These are phyloP conservation scores for Daldinia decipiens DNA, from an alignment of 495 filamentous ascomycete genomes.

Conservation along the genomic window DNA sequence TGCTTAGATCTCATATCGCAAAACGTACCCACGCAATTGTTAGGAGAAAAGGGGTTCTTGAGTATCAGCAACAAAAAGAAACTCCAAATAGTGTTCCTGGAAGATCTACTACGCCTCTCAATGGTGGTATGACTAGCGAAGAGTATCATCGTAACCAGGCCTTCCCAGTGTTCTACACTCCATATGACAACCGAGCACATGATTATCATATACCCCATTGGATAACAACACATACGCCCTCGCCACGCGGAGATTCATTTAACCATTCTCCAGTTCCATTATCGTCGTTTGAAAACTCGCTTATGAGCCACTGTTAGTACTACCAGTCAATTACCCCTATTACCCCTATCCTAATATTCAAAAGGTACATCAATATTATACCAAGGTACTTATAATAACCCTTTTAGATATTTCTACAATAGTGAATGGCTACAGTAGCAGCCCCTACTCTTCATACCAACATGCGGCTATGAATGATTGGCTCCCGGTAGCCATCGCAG, in stretches of 20 bases:
- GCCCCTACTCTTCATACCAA: background rate
- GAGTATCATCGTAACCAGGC: background rate
- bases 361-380: background rate
- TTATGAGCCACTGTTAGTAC: constrained; percentile 12
- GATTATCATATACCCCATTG: background rate
- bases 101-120: background rate
- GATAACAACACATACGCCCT: background rate
- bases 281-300: background rate
- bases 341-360: background rate
- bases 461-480: constrained; percentile 9
- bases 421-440: background rate
- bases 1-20: constrained; percentile 8
- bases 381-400: background rate
- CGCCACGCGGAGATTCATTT: background rate
- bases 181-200: background rate
- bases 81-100: background rate
- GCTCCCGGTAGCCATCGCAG: constrained; percentile 4
- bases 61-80: constrained; percentile 9
- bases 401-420: constrained; percentile 11
- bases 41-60: constrained; percentile 6
- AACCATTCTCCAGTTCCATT: background rate
- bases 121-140: background rate
- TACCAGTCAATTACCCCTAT: background rate
- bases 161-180: background rate
- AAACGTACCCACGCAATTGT: constrained; percentile 6